phyloP scores from a whole-genome alignment of 306 rosid genomes.

The Ormosia semicastrata region DNA sequence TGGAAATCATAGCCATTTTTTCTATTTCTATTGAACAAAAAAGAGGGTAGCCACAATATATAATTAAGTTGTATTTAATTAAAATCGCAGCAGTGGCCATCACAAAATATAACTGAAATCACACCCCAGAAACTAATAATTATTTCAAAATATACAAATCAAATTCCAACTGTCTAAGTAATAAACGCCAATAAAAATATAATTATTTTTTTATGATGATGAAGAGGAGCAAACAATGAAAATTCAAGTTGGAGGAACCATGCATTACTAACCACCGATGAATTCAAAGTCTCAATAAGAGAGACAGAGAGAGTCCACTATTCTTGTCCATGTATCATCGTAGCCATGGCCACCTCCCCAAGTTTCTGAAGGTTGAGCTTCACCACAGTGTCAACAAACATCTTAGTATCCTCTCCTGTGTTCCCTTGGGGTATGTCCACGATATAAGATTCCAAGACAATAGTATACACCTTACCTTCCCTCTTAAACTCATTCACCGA shows the following conservation, averaged over 20 bases:
- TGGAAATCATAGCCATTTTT: too few relatives aligned
- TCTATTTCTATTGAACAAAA: background rate
- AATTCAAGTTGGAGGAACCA: conserved; percentile 6
- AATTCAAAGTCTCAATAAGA: background rate
- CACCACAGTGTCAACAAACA: conserved; percentile 83
- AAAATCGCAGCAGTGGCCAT: background rate
- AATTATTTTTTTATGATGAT: background rate
- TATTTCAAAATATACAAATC: background rate
- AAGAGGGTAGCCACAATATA: background rate
- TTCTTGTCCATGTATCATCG: conserved; percentile 37
- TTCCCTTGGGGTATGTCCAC: conserved; percentile 90
- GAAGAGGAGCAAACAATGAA: conserved; percentile 4
- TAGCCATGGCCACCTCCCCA: conserved; percentile 51
- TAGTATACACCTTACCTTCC: conserved; percentile 50
- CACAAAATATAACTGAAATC: background rate
- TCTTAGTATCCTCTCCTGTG: conserved; percentile 81
- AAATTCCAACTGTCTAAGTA: background rate
- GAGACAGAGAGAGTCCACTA: background rate
- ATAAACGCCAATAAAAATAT: background rate
- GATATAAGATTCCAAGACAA: conserved; percentile 79
- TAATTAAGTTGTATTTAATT: background rate
- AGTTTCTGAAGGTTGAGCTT: conserved; percentile 93
- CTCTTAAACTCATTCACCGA: conserved; percentile 65
- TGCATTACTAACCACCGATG: background rate
- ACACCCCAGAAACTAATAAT: background rate